phyloP scores from a whole-genome alignment of 805 yeast genomes.

The Candida pseudoglaebosa region DNA sequence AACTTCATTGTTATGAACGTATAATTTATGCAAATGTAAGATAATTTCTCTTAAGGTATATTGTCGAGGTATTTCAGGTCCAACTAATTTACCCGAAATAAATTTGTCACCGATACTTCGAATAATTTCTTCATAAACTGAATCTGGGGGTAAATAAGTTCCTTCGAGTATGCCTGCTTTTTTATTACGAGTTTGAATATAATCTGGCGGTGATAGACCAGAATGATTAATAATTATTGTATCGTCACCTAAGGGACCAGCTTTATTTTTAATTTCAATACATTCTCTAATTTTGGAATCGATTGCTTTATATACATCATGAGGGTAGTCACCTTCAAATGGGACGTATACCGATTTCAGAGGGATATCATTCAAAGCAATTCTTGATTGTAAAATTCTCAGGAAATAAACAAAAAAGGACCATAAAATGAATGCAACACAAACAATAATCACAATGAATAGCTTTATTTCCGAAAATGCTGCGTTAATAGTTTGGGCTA shows the following conservation, averaged over 20 bases:
- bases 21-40: constrained; percentile 25
- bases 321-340: constrained; percentile 48
- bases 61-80: constrained; percentile 33
- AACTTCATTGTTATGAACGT: constrained; percentile 5
- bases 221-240: constrained; percentile 28
- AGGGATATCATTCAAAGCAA: constrained; percentile 72
- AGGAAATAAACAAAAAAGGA: constrained; percentile 50
- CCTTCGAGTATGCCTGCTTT: constrained; percentile 9
- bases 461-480: constrained; percentile 70
- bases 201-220: constrained; percentile 40
- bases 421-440: constrained; percentile 55
- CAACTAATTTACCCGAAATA: constrained; percentile 30
- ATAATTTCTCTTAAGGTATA: constrained; percentile 41
- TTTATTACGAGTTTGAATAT: constrained; percentile 31
- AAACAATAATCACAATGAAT: constrained; percentile 71
- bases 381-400: constrained; percentile 55
- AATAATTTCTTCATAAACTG: constrained; percentile 50
- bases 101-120: constrained; percentile 58
- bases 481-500: constrained; percentile 51
- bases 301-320: constrained; percentile 20
- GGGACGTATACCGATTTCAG: constrained; percentile 61
- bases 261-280: constrained; percentile 26
- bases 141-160: constrained; percentile 22
- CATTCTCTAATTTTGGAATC: constrained; percentile 24
- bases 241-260: constrained; percentile 32